Evolutionary conservation across 257 asterid species (phyloP).

Genomic region (Agastache rugosa): DNA sequence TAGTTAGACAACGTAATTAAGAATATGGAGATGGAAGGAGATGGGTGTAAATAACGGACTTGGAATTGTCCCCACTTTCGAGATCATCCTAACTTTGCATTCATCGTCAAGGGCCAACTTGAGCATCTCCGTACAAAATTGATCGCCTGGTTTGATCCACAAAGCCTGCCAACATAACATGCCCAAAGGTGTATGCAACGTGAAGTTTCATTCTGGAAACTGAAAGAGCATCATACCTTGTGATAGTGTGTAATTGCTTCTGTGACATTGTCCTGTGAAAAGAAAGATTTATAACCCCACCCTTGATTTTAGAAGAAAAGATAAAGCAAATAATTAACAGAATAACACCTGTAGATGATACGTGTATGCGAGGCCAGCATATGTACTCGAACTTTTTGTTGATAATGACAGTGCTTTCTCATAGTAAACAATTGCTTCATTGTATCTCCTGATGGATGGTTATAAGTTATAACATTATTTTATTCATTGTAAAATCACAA

Average conservation of each 20-base stretch:
- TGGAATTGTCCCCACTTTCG: conserved; percentile 44
- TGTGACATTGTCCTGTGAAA: conserved; percentile 71
- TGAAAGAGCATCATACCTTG: conserved; percentile 58
- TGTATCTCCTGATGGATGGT: too few relatives aligned
- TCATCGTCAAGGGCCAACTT: conserved; percentile 86
- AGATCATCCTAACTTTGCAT: conserved; percentile 49
- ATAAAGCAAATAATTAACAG: not conserved
- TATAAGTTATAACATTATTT: too few relatives aligned
- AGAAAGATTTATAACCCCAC: conserved; percentile 15
- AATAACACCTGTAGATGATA: conserved; percentile 79
- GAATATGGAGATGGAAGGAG: not conserved
- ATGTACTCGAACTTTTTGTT: conserved; percentile 83
- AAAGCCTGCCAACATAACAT: conserved; percentile 69
- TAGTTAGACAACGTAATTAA: conserved; percentile 22
- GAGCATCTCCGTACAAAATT: conserved; percentile 90
- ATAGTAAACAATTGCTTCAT: conserved; percentile 78
- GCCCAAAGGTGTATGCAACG: conserved; percentile 6
- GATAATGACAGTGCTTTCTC: conserved; percentile 97
- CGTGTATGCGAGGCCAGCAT: conserved; percentile 96
- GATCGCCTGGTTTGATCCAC: conserved; percentile 84
- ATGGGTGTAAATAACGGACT: conserved; percentile 41
- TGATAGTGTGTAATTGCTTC: conserved; percentile 86
- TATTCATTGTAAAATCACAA: too few relatives aligned
- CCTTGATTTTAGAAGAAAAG: not conserved
- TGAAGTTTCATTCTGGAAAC: not conserved